Percentiles rank a stretch among this genome's conserved stretches.
Conservation (phyloP, 1,139 yeast genomes). For the Kazachstania sp. region DNA sequence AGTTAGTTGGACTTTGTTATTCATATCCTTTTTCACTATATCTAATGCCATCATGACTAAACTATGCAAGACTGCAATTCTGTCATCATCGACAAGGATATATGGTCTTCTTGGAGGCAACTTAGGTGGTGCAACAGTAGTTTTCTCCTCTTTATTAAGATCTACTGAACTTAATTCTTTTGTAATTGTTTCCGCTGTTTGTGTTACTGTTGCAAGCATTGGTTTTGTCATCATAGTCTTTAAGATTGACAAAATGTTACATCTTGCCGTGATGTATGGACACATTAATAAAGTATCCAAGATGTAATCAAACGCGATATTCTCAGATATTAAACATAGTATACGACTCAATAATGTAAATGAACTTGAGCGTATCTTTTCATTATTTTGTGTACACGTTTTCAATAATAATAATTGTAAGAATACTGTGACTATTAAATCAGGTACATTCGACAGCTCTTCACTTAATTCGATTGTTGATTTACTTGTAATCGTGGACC, state of each 20-base stretch:
- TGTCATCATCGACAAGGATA: conserved; percentile 21
- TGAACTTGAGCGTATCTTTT: conserved; percentile 22
- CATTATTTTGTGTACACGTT: conserved; percentile 30
- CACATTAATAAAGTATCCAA: conserved; percentile 59
- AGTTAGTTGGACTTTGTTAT: conserved; percentile 7
- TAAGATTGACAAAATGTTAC: conserved; percentile 54
- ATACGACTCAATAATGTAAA: conserved; percentile 48
- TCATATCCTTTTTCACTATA: conserved; percentile 7
- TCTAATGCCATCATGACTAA: conserved; percentile 17
- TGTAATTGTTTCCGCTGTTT: neutral
- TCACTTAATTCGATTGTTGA: conserved; percentile 27
- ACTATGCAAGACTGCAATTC: conserved; percentile 27
- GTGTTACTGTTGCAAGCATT: neutral
- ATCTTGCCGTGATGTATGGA: conserved; percentile 54
- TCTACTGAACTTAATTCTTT: conserved; percentile 4
- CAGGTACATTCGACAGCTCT: conserved; percentile 23
- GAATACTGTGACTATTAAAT: conserved; percentile 33
- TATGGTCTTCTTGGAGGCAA: conserved; percentile 28
- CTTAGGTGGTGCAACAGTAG: conserved; percentile 7
- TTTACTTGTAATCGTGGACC: conserved; percentile 33
- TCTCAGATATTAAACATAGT: conserved; percentile 49
- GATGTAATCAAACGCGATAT: conserved; percentile 50
- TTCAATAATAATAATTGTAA: conserved; percentile 40
- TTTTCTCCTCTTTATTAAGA: neutral
- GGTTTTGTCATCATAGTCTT: conserved; percentile 47